These are phyloP conservation scores for Cryptosporidium canis DNA, from an alignment of 169 alveolate species.

Conservation along the genomic window DNA sequence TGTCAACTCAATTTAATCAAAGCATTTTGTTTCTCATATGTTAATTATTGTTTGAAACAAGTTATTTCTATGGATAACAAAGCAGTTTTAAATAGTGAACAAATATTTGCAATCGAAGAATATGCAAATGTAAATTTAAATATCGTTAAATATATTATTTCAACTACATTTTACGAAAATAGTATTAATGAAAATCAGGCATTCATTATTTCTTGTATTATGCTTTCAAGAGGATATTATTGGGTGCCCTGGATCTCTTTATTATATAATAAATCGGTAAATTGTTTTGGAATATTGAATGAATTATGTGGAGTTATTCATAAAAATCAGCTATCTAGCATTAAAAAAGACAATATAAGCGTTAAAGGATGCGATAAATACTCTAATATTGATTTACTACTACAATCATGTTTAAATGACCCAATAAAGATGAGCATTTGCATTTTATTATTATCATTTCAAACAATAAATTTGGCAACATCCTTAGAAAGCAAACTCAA, in stretches of 20 bases:
- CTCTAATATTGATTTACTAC: conserved; percentile 17
- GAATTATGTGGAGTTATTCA: conserved; percentile 28
- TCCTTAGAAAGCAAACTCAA: conserved; percentile 23
- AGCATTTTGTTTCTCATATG: conserved; percentile 43
- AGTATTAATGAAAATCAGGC: conserved; percentile 14
- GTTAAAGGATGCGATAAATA: neutral
- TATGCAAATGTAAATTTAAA: conserved; percentile 24
- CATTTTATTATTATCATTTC: neutral
- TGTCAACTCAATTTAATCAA: neutral
- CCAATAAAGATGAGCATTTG: conserved; percentile 57
- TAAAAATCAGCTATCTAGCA: conserved; percentile 18
- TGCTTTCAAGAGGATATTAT: conserved; percentile 15
- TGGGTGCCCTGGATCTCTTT: conserved; percentile 58
- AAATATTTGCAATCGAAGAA: neutral
- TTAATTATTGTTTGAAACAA: neutral
- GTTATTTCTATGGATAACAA: neutral
- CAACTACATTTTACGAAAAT: conserved; percentile 21
- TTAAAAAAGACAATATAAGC: conserved; percentile 1
- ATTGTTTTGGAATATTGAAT: conserved; percentile 10
- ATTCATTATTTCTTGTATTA: conserved; percentile 16
- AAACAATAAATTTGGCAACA: neutral
- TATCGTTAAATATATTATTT: conserved; percentile 19
- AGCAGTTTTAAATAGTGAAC: conserved; percentile 2
- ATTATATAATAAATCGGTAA: neutral
- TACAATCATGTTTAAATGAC: conserved; percentile 17